phyloP scores from a whole-genome alignment of 2,329 filamentous ascomycete species.

The Trichoderma gracile region DNA sequence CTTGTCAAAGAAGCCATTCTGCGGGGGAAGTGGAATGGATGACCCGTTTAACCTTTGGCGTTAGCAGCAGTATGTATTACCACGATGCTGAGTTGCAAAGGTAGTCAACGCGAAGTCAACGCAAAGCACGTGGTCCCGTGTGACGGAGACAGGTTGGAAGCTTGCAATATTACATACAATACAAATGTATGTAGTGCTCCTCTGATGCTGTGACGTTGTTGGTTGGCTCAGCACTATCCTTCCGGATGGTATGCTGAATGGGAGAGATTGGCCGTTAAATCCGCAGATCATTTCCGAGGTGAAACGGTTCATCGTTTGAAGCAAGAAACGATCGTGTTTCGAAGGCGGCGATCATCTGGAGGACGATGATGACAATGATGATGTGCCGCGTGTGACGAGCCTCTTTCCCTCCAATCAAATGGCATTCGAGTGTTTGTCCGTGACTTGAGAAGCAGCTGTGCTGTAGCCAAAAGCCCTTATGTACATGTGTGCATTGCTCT shows the following conservation, averaged over 20 bases:
- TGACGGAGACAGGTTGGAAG: not conserved
- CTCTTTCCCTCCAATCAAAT: not conserved
- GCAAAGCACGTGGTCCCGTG: constrained; percentile 41
- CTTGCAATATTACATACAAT: not conserved
- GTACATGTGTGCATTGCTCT: not conserved
- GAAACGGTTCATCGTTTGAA: not conserved
- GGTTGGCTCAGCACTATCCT: not conserved
- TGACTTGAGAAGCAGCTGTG: not conserved
- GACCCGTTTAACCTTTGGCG: constrained; percentile 7
- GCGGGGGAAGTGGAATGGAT: constrained; percentile 8
- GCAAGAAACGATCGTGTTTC: not conserved
- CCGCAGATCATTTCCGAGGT: not conserved
- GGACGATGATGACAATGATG: not conserved
- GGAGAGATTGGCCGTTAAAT: not conserved
- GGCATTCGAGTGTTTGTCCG: not conserved
- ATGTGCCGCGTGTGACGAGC: not conserved
- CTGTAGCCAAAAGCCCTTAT: not conserved
- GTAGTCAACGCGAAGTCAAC: too few species aligned
- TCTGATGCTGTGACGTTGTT: not conserved
- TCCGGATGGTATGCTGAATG: not conserved
- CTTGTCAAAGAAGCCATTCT: constrained; percentile 17
- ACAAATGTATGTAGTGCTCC: too few species aligned
- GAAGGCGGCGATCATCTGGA: not conserved
- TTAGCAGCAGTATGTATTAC: constrained; percentile 9
- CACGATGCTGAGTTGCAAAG: not conserved